Percentiles rank a stretch among this genome's conserved stretches.
phyloP scores from a whole-genome alignment of 2,329 filamentous ascomycete species.

The Lachnellula subtilissima region DNA sequence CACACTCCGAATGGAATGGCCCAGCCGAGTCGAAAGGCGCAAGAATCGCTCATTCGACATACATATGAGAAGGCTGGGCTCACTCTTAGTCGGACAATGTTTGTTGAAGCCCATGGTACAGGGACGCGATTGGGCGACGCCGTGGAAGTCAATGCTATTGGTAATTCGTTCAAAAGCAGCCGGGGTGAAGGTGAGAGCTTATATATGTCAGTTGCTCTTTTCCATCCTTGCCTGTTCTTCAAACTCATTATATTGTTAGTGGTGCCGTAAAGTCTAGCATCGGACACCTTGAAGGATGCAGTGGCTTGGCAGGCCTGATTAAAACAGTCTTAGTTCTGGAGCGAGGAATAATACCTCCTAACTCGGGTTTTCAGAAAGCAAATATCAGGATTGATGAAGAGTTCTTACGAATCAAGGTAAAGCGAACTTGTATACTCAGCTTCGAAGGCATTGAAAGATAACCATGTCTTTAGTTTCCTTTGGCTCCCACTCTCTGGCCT shows the following conservation, averaged over 20 bases:
- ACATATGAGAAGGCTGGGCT: constrained; percentile 5
- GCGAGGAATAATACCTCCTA: constrained; percentile 31
- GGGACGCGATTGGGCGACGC: not conserved
- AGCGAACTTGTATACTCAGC: no score
- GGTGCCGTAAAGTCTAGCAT: constrained; percentile 12
- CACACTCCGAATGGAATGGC: constrained; percentile 46
- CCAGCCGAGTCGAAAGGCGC: constrained; percentile 43
- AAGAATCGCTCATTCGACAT: constrained; percentile 21
- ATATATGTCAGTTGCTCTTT: no score
- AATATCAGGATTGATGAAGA: constrained; percentile 14
- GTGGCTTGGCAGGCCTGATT: constrained; percentile 14
- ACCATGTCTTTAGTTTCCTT: constrained; percentile 5
- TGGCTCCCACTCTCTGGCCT: constrained; percentile 7
- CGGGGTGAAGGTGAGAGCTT: not conserved
- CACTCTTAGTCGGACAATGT: not conserved
- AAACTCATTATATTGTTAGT: no score
- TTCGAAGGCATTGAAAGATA: no score
- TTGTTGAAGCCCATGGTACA: constrained; percentile 8
- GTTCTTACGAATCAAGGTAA: no score
- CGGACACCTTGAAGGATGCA: constrained; percentile 22
- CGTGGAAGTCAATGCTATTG: not conserved
- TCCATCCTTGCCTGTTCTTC: no score
- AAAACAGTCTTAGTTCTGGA: constrained; percentile 15
- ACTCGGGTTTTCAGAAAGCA: not conserved
- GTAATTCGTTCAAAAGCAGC: not conserved